Base-by-base conservation (phyloP, 345 rosid species). In the Gossypium stocksii region DNA sequence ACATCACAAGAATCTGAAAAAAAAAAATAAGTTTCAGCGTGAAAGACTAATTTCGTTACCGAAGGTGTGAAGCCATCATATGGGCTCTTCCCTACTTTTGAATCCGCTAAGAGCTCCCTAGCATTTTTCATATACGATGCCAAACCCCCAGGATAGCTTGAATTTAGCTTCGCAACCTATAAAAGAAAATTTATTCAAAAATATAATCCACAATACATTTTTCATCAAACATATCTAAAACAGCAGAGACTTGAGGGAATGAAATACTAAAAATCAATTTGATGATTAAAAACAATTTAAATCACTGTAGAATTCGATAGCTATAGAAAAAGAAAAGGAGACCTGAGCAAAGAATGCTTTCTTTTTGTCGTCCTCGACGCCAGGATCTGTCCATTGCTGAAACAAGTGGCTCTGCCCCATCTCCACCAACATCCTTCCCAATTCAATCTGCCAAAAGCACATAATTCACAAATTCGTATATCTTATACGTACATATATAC, bases 41-140 rank as follows among this genome's bases (percentile, higher is more conserved):
- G 15, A 59, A 71, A 16, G 14, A 44, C 23, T 64, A 49, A 20
- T 17, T 22, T 43, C 83, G 87, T 79, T 84, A 95, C 99, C 22
- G 98, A 93, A 66, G 99, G 99, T 66, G 87, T 84, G 82, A 93
- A 95, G 61, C 99, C 99, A 80, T 93, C 99, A 81, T 85, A 95
- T 51, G 99, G 99, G 62, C 91, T 95, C 81, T 91, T 91, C 74
- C 99, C 99, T 45, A 82, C 79, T 87, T 88, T 93, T 0, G 98
- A 95, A 75, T 93, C 97, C 0, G 92, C 97, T 34, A 95, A 87
- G 29, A 95, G 97, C 87, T 87, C 89, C 76, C 89, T 84, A 0
- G 97, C 99, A 9, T 85, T 88, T 70, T 85, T 86, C 74, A 93
- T 83, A 72, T 95, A 93, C 0, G 90, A 80, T 63, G 83, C 82